A percentile compares a stretch with the other conserved stretches of the same genome.
These are phyloP conservation scores for Neurospora sp. DNA, from an alignment of 495 filamentous ascomycete genomes.

Conservation along the genomic window DNA sequence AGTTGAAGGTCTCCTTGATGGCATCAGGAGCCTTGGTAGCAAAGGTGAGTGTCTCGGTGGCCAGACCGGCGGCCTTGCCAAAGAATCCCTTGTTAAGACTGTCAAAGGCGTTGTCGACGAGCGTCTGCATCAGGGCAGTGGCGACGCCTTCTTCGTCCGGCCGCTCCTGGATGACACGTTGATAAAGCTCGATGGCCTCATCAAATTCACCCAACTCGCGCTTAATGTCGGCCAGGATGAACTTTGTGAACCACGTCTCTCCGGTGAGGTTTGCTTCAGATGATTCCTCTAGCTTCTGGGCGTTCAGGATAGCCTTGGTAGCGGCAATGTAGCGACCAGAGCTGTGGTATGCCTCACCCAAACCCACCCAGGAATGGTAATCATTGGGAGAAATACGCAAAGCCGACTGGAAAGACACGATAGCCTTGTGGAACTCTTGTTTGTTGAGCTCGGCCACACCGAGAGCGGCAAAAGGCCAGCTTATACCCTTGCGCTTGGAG, in stretches of 20 bases:
- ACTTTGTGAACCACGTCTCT: slow-evolving; percentile 86
- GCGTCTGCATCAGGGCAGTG: slow-evolving; percentile 75
- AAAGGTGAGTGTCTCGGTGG: slow-evolving; percentile 30
- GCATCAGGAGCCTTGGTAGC: slow-evolving; percentile 22
- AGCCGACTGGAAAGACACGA: slow-evolving; percentile 86
- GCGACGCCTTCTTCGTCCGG: slow-evolving; percentile 74
- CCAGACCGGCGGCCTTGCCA: slow-evolving; percentile 61
- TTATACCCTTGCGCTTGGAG: slow-evolving; percentile 78
- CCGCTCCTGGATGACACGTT: slow-evolving; percentile 52
- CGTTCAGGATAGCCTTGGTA: slow-evolving; percentile 79
- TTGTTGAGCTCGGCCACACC: slow-evolving; percentile 95
- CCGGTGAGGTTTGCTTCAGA: slow-evolving; percentile 28
- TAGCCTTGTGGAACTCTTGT: slow-evolving; percentile 77
- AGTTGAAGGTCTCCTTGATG: slow-evolving; percentile 66
- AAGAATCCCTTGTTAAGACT: slow-evolving; percentile 73
- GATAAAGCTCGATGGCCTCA: slow-evolving; percentile 66
- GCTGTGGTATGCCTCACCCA: slow-evolving; percentile 92
- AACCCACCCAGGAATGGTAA: slow-evolving; percentile 90
- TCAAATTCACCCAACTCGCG: slow-evolving; percentile 85
- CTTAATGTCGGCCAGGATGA: slow-evolving; percentile 94
- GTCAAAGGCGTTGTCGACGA: slow-evolving; percentile 69
- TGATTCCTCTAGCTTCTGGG: slow-evolving; percentile 55
- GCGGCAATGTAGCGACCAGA: slow-evolving; percentile 87
- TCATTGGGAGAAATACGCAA: slow-evolving; percentile 71
- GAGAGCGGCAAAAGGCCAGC: slow-evolving; percentile 94